Base-by-base conservation (phyloP, 306 rosid genomes). In the Abrus precatorius region DNA sequence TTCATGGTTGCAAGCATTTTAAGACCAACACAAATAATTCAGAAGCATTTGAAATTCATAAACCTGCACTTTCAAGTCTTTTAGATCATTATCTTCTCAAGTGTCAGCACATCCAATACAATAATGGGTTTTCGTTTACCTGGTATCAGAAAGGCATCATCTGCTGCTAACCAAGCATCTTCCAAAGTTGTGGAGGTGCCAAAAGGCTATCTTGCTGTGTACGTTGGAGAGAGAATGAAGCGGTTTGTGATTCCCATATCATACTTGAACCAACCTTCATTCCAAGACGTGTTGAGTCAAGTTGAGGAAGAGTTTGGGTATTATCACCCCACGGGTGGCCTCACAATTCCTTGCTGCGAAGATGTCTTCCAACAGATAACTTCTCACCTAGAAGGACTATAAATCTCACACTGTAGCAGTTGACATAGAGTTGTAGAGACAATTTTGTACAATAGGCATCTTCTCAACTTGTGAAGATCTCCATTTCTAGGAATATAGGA, bases 201-300 rank as follows among this genome's bases (percentile, higher is more conserved):
- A 60, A 90, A 87, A 64, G 88, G 91, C 1, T 74, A 62, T 41
- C 63, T 84, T 32, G 80, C 80, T 0, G 87, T 87, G 0, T 90
- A 88, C 40, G 92, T 77, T 14, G 90, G 89, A 61, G 87, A 86
- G 70, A 47, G 88, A 33, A 84, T 38, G 78, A 85, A 72, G 83
- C 78, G 85, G 9, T 85, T 41, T 20, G 78, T 81, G 5, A 77
- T 84, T 71, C 90, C 88, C 1, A 27, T 85, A 61, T 75, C 84
- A 33, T 82, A 43, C 60, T 36, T 86, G 82, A 86, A 72, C 62
- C 80, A 88, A 43, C 79, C 85, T 55, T 56, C 66, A 50, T 88
- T 88, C 29, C 86, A 82, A 61, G 82, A 82, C 1, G 48, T 82
- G 32, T 61, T 84, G 33, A 75, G 13, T 43, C 43, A 76, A 30